Evolutionary conservation across 2,329 filamentous ascomycete species (phyloP).

Genomic region (Berkeleyomyces basicola): DNA sequence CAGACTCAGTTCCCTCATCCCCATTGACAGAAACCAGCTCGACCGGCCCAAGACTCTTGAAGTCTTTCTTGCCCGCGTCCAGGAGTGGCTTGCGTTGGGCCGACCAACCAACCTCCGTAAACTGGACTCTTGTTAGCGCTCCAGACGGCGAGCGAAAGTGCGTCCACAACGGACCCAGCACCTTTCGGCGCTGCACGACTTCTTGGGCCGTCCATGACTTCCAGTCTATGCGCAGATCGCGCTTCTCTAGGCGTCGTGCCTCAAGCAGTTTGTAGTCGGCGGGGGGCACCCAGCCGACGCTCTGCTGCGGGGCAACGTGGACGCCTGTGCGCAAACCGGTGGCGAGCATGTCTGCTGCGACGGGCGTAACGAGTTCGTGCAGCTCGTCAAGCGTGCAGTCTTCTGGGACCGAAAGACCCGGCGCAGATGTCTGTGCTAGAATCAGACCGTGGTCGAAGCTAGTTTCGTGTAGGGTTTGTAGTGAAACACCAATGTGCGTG

Average conservation of each 20-base stretch:
- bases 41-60: not conserved
- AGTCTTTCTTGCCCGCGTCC: not conserved
- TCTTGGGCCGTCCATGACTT: slow-evolving; percentile 31
- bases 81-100: not conserved
- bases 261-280: slow-evolving; percentile 20
- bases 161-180: slow-evolving; percentile 53
- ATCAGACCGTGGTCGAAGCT: slow-evolving; percentile 67
- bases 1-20: not conserved
- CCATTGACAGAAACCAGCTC: not conserved
- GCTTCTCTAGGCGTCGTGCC: slow-evolving; percentile 57
- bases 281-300: slow-evolving; percentile 4
- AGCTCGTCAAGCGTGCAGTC: slow-evolving; percentile 28
- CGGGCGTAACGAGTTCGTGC: slow-evolving; percentile 35
- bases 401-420: slow-evolving; percentile 35
- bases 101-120: not conserved
- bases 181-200: slow-evolving; percentile 39
- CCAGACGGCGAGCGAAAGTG: slow-evolving; percentile 8
- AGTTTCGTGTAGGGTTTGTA: slow-evolving; percentile 69
- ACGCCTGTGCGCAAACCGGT: slow-evolving; percentile 42
- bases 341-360: slow-evolving; percentile 57
- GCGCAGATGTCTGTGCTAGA: slow-evolving; percentile 48
- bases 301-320: slow-evolving; percentile 43
- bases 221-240: slow-evolving; percentile 49
- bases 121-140: slow-evolving; percentile 1
- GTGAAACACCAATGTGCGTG: slow-evolving; percentile 51